phyloP scores from a whole-genome alignment of 305 asterid species.

The Solanum hybrid region DNA sequence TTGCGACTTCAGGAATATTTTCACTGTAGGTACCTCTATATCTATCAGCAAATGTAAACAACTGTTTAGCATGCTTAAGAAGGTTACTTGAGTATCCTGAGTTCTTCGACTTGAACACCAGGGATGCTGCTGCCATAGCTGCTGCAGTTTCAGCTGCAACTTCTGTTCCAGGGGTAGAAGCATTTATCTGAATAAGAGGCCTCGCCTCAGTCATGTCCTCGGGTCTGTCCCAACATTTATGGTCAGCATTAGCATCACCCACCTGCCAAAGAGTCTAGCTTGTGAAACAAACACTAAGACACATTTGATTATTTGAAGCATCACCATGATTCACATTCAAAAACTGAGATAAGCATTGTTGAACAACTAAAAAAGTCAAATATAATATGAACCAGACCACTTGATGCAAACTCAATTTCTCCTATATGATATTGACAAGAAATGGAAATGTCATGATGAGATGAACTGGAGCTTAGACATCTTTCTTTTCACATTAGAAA shows the following conservation, averaged over 20 bases:
- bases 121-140: slow-evolving; percentile 88
- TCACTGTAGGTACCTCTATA: slow-evolving; percentile 49
- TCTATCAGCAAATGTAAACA: slow-evolving; percentile 74
- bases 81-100: slow-evolving; percentile 59
- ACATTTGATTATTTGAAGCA: not conserved
- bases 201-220: slow-evolving; percentile 60
- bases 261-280: slow-evolving; percentile 38
- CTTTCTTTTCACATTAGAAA: not conserved
- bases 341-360: not conserved
- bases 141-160: slow-evolving; percentile 96
- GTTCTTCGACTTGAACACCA: slow-evolving; percentile 56
- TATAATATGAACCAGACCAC: not conserved
- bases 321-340: not conserved
- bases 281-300: not conserved
- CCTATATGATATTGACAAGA: not conserved
- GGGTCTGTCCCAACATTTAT: slow-evolving; percentile 83
- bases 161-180: slow-evolving; percentile 68
- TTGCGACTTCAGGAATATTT: slow-evolving; percentile 63
- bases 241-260: slow-evolving; percentile 65
- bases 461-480: not conserved
- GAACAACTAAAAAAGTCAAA: not conserved
- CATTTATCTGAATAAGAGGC: slow-evolving; percentile 73
- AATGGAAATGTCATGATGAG: not conserved
- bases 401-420: not conserved
- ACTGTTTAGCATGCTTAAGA: slow-evolving; percentile 65